Evolutionary conservation across 1,284 basidiomycete species (phyloP).

Genomic region (Sporisorium exsertum): DNA sequence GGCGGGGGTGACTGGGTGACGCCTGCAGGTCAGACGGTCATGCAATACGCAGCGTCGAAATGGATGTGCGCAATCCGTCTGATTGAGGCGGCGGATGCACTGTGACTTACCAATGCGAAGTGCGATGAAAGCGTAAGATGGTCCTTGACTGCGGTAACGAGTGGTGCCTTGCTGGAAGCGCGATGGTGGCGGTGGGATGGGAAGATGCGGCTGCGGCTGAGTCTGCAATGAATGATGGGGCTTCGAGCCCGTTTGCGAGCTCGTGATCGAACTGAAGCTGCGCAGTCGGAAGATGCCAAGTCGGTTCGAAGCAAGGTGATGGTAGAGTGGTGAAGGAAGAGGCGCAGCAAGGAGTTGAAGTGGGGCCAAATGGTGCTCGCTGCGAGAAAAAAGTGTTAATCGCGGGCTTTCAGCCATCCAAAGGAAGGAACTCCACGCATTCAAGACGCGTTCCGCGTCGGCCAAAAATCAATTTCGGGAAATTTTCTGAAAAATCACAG

Average conservation of each 20-base stretch:
- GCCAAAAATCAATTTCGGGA: not conserved
- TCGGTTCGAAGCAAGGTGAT: not conserved
- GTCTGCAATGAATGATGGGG: not conserved
- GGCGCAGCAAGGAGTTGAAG: not conserved
- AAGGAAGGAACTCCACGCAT: not conserved
- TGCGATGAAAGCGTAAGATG: not conserved
- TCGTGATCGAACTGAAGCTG: not conserved
- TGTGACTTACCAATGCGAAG: not conserved
- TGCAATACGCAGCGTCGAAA: not conserved
- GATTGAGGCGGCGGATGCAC: not conserved
- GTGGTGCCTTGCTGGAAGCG: not conserved
- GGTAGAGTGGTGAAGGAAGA: not conserved
- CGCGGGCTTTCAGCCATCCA: constrained; percentile 27
- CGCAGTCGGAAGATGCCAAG: not conserved
- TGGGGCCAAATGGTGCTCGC: not conserved
- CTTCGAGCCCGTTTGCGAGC: not conserved
- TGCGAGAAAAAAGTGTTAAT: constrained; percentile 38
- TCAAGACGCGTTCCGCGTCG: constrained; percentile 39
- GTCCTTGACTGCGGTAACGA: not conserved
- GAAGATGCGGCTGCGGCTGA: not conserved
- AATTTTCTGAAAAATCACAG: not conserved
- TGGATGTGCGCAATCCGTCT: not conserved
- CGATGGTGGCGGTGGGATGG: not conserved
- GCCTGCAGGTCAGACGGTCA: not conserved
- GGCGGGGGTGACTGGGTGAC: not conserved